Percentiles rank a stretch among this genome's conserved stretches.
Conservation (phyloP, 106 monocot genomes). For the Apostasia shenzhenica region DNA sequence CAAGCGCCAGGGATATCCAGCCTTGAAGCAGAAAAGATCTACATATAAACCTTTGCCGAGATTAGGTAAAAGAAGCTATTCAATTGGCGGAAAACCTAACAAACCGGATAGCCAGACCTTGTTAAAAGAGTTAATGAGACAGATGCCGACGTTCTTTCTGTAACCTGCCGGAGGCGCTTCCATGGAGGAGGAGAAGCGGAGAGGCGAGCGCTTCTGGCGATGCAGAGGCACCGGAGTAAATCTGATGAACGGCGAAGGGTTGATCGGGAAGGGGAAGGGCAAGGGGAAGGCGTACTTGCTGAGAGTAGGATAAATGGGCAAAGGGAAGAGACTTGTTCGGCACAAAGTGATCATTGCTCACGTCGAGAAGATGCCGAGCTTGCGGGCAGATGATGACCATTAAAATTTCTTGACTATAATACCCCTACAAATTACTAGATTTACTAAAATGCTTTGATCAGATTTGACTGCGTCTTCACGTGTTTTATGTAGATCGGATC, state of each 20-base stretch:
- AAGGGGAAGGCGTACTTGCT: too few relatives aligned
- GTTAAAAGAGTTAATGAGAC: constrained; percentile 60
- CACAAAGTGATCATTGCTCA: background rate
- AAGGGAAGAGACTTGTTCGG: background rate
- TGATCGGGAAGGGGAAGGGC: background rate
- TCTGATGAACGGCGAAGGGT: constrained; percentile 3
- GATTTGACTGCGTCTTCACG: too few relatives aligned
- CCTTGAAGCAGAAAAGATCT: constrained; percentile 88
- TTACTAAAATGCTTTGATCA: too few relatives aligned
- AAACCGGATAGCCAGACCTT: constrained; percentile 27
- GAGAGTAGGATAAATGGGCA: background rate
- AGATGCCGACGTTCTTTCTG: constrained; percentile 86
- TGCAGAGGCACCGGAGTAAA: constrained; percentile 9
- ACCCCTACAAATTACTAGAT: too few relatives aligned
- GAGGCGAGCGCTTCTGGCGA: background rate
- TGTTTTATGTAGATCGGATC: too few relatives aligned
- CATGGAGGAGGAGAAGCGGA: constrained; percentile 36
- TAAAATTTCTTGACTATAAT: too few relatives aligned
- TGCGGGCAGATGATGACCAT: too few relatives aligned
- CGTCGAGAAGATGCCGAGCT: too few relatives aligned
- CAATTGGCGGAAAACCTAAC: constrained; percentile 4
- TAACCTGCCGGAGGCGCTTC: constrained; percentile 67
- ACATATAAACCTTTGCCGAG: background rate
- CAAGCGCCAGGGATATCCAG: constrained; percentile 72
- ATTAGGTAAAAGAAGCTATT: background rate